phyloP scores from a whole-genome alignment of 345 rosid species.

The Aurinia saxatilis region DNA sequence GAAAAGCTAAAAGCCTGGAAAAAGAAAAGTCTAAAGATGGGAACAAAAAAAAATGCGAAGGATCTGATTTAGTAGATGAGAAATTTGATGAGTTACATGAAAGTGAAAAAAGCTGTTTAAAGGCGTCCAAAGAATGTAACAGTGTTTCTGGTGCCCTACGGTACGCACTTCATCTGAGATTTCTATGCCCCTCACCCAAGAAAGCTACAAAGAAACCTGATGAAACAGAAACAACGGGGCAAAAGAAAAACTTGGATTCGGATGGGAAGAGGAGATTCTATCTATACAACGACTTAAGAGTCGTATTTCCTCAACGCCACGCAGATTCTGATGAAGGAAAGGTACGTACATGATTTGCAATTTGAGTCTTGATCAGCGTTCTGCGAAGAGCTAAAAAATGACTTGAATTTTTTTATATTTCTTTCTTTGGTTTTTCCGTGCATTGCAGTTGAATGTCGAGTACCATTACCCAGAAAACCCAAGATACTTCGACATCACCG shows the following conservation, averaged over 20 bases:
- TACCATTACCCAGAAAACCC: conserved; percentile 86
- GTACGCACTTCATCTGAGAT: conserved; percentile 87
- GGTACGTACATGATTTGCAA: conserved; percentile 37
- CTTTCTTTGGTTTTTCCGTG: not conserved
- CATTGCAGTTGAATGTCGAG: conserved; percentile 72
- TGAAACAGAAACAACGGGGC: conserved; percentile 27
- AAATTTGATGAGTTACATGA: conserved; percentile 23
- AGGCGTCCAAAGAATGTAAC: conserved; percentile 40
- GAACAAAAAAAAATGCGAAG: conserved; percentile 26
- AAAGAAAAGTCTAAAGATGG: conserved; percentile 3
- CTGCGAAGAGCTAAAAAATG: not conserved
- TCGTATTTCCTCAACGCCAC: conserved; percentile 91
- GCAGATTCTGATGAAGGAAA: conserved; percentile 93
- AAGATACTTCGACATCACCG: conserved; percentile 66
- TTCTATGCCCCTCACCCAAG: conserved; percentile 59
- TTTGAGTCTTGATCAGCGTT: not conserved
- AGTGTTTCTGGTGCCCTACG: conserved; percentile 66
- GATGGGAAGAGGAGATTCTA: conserved; percentile 68
- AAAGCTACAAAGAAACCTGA: conserved; percentile 50
- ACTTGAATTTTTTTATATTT: not conserved
- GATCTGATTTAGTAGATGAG: conserved; percentile 25
- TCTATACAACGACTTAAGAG: conserved; percentile 78
- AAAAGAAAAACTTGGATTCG: conserved; percentile 30
- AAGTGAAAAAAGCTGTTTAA: conserved; percentile 33
- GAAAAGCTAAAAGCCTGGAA: conserved; percentile 24